Conservation (phyloP, 805 yeast genomes). For the Candida krabiensis region DNA sequence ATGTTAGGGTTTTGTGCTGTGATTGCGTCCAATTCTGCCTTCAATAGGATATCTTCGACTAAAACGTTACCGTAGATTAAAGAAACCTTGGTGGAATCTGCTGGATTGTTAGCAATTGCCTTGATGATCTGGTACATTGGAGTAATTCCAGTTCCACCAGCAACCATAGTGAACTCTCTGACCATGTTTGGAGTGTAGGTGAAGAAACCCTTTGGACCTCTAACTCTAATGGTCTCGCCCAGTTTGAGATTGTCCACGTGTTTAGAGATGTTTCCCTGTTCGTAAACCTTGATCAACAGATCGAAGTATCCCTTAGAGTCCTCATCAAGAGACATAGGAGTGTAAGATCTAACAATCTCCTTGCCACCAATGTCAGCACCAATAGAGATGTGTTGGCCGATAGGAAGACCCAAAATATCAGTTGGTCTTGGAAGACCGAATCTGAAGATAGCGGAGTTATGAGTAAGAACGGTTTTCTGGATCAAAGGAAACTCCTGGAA, state of each 20-base stretch:
- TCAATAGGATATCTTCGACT: slow-evolving; percentile 77
- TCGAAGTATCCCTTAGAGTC: slow-evolving; percentile 81
- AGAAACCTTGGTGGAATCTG: slow-evolving; percentile 72
- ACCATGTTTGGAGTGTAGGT: slow-evolving; percentile 79
- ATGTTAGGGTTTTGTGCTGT: slow-evolving; percentile 58
- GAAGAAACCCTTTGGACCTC: slow-evolving; percentile 92
- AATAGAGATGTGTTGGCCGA: slow-evolving; percentile 90
- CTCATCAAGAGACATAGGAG: slow-evolving; percentile 79
- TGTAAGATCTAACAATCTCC: slow-evolving; percentile 82
- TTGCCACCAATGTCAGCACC: slow-evolving; percentile 75
- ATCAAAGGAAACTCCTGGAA: slow-evolving; percentile 80
- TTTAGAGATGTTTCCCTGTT: slow-evolving; percentile 80
- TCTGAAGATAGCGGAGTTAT: slow-evolving; percentile 80
- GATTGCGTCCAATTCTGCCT: slow-evolving; percentile 73
- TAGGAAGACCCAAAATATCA: slow-evolving; percentile 82
- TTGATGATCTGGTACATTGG: slow-evolving; percentile 94
- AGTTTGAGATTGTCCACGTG: slow-evolving; percentile 67
- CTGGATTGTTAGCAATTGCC: slow-evolving; percentile 73
- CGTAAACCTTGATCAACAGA: slow-evolving; percentile 81
- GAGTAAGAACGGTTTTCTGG: slow-evolving; percentile 71
- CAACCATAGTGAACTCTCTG: slow-evolving; percentile 78
- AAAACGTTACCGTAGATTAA: slow-evolving; percentile 81
- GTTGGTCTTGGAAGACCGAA: slow-evolving; percentile 76
- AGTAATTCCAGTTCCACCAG: slow-evolving; percentile 96
- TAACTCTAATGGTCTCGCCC: slow-evolving; percentile 75